Percentiles rank a stretch among this genome's conserved stretches.
These are phyloP conservation scores for Trapa incisa DNA, from an alignment of 345 rosid species.

Conservation along the genomic window DNA sequence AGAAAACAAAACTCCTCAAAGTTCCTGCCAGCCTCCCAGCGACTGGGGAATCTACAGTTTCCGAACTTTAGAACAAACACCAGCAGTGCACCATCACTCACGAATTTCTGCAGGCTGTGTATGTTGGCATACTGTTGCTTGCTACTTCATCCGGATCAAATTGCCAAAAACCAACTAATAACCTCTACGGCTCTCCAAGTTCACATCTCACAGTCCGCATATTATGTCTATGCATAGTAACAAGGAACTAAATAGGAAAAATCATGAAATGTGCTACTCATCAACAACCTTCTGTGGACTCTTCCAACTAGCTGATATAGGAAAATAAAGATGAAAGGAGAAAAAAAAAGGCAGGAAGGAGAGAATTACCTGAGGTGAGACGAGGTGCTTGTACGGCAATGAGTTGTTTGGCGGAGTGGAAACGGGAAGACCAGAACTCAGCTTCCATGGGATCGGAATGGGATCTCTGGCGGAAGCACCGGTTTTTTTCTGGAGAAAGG, in stretches of 20 bases:
- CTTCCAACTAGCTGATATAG: too few relatives aligned
- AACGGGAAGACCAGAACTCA: constrained; percentile 30
- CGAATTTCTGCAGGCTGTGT: not conserved
- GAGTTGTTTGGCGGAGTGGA: constrained; percentile 25
- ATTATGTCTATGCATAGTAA: too few relatives aligned
- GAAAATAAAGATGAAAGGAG: not conserved
- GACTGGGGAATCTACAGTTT: not conserved
- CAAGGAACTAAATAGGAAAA: too few relatives aligned
- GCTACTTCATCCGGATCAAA: not conserved
- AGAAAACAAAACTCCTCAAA: not conserved
- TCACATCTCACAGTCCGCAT: too few relatives aligned
- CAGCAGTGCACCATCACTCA: not conserved
- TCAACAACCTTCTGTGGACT: too few relatives aligned
- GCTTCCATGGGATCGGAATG: constrained; percentile 26
- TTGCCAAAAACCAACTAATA: not conserved
- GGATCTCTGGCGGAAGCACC: not conserved
- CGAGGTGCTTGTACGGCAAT: constrained; percentile 23
- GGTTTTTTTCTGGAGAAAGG: not conserved
- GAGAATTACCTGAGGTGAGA: constrained; percentile 17
- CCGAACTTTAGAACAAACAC: not conserved
- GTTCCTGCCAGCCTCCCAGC: not conserved
- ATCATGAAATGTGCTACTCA: too few relatives aligned
- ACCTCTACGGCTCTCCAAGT: not conserved
- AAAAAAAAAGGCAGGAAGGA: not conserved
- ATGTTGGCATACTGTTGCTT: not conserved